phyloP scores from a whole-genome alignment of 306 rosid genomes.

The Ziziphus jujuba region DNA sequence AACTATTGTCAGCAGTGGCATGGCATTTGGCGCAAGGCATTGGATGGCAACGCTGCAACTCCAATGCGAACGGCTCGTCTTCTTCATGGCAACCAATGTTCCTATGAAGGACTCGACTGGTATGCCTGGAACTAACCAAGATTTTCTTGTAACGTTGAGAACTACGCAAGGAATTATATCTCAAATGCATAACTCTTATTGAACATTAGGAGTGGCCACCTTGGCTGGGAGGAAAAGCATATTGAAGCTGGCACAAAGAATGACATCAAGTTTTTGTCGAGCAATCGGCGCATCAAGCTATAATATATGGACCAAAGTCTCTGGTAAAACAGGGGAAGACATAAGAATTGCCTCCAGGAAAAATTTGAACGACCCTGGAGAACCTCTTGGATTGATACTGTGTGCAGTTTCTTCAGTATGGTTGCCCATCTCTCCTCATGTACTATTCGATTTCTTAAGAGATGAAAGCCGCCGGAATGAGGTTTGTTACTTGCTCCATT shows the following conservation, averaged over 20 bases:
- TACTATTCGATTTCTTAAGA: slow-evolving; percentile 72
- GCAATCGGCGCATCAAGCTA: slow-evolving; percentile 89
- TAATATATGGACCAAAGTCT: slow-evolving; percentile 79
- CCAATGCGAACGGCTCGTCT: slow-evolving; percentile 79
- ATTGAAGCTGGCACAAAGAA: slow-evolving; percentile 86
- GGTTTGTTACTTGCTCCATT: slow-evolving; percentile 39
- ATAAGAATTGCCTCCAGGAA: slow-evolving; percentile 82
- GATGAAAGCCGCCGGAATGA: slow-evolving; percentile 70
- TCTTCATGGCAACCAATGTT: slow-evolving; percentile 95
- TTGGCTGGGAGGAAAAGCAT: slow-evolving; percentile 96
- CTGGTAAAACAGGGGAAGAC: slow-evolving; percentile 86
- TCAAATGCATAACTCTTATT: background rate
- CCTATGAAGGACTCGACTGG: slow-evolving; percentile 90
- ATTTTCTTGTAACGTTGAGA: background rate
- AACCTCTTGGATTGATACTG: slow-evolving; percentile 81
- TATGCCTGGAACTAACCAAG: slow-evolving; percentile 23
- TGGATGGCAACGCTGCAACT: slow-evolving; percentile 91
- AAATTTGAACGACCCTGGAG: slow-evolving; percentile 91
- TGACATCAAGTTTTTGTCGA: slow-evolving; percentile 75
- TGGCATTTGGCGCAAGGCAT: slow-evolving; percentile 93
- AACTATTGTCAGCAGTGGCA: slow-evolving; percentile 69
- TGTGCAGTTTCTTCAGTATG: slow-evolving; percentile 95
- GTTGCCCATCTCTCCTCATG: slow-evolving; percentile 69
- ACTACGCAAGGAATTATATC: background rate
- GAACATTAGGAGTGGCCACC: slow-evolving; percentile 70